phyloP scores from a whole-genome alignment of 768 basidiomycete genomes.

The Rhodotorula graminis region DNA sequence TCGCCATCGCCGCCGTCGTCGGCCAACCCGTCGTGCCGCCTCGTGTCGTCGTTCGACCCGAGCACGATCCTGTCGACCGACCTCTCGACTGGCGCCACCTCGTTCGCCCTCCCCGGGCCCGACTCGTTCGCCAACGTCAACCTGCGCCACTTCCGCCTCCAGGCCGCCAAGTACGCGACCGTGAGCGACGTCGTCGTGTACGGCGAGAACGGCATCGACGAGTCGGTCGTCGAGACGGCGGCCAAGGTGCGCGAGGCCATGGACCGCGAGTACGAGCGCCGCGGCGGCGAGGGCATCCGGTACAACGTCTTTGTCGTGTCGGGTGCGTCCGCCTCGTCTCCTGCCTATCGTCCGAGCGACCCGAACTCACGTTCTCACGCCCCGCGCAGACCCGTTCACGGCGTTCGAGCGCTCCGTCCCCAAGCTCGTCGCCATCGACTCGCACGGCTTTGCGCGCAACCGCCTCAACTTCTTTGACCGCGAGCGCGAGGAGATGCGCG shows the following conservation, averaged over 20 bases:
- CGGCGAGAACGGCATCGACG: constrained; percentile 57
- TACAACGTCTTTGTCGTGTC: constrained; percentile 78
- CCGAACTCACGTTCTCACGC: neutral
- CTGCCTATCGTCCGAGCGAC: rapidly evolving
- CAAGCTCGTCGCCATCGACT: constrained; percentile 46
- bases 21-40: constrained; percentile 25
- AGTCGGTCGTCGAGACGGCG: constrained; percentile 35
- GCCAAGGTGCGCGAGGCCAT: constrained; percentile 32
- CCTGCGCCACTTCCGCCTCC: constrained; percentile 76
- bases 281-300: constrained; percentile 7
- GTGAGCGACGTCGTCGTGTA: constrained; percentile 87
- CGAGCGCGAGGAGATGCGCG: constrained; percentile 85
- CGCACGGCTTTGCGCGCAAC: constrained; percentile 41
- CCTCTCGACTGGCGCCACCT: neutral
- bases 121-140: constrained; percentile 25
- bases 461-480: constrained; percentile 70
- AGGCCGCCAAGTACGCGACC: constrained; percentile 77
- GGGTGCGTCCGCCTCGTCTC: constrained; percentile 45
- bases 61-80: constrained; percentile 33
- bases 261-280: constrained; percentile 26
- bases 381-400: constrained; percentile 45
- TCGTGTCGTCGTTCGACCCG: constrained; percentile 39
- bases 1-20: constrained; percentile 34
- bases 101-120: constrained; percentile 13
- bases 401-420: constrained; percentile 46